Evolutionary conservation across 495 filamentous ascomycete species (phyloP), one percentile per base, ranked within the genome.

Genomic region (Penicilliopsis zonata): DNA sequence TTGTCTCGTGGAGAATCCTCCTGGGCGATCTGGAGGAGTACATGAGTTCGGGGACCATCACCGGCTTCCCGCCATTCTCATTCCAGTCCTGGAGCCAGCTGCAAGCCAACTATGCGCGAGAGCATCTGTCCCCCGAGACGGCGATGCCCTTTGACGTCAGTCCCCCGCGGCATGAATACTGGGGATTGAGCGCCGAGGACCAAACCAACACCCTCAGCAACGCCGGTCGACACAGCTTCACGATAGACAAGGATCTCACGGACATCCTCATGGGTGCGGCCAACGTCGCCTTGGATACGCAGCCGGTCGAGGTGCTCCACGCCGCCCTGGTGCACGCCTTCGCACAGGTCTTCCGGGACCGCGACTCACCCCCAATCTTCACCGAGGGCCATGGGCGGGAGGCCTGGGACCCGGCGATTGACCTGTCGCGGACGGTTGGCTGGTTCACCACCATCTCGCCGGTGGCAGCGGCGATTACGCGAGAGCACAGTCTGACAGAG

Each of bases 1-100:
- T 80, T 18, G 70, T 78, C 6, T 83, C 80, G 0, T 83, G 77
- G 78, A 60, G 70, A 13, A 63, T 80, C 13, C 71, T 85, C 6
- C 57, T 79, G 9, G 62, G 77, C 30, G 80, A 85, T 33, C 37
- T 83, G 23, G 78, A 81, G 38, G 69, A 78, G 12, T 37, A 79
- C 1, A 46, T 85, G 3, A 49, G 47, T 33, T 28, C 38, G 1
- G 25, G 42, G 13, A 45, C 46, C 3, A 58, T 61, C 1, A 44
- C 47, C 22, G 35, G 34, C 5, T 67, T 59, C 7, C 61, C 80
- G 34, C 69, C 78, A 0, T 55, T 80, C 21, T 69, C 78, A 0
- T 82, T 79, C 41, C 69, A 77, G 43, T 69, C 62, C 16, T 84
- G 78, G 79, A 67, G 64, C 9, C 50, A 41, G 5, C 33, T 67